A percentile compares a stretch with the other conserved stretches of the same genome.
Conservation (phyloP, 257 asterid species). For the Cinchona pubescens region DNA sequence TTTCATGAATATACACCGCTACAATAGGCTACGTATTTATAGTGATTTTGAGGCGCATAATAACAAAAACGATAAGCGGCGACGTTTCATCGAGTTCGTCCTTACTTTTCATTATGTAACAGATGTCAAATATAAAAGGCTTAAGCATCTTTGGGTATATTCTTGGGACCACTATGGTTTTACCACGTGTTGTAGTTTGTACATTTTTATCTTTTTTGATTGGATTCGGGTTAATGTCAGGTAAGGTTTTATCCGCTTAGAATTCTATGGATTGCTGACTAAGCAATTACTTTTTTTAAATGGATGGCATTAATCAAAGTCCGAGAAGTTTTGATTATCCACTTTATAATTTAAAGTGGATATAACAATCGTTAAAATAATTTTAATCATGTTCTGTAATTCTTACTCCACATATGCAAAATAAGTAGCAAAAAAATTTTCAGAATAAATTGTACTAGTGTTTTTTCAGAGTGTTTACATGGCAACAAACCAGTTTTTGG, state of each 20-base stretch:
- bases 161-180: constrained; percentile 9
- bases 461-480: constrained; percentile 11
- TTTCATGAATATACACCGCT: constrained; percentile 9
- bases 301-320: too few relatives aligned
- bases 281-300: constrained; percentile 8
- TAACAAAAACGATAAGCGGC: too few relatives aligned
- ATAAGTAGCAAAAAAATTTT: too few relatives aligned
- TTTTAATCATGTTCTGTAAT: too few relatives aligned
- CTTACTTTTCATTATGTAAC: not conserved
- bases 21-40: constrained; percentile 26
- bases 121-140: not conserved
- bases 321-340: too few relatives aligned
- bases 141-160: not conserved
- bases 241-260: constrained; percentile 19
- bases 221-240: not conserved
- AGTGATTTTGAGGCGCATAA: constrained; percentile 14
- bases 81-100: constrained; percentile 24
- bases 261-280: constrained; percentile 17
- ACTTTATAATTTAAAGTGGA: too few relatives aligned
- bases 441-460: too few relatives aligned
- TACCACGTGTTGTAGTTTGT: constrained; percentile 24
- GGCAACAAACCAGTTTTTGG: constrained; percentile 10
- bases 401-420: too few relatives aligned
- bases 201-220: too few relatives aligned
- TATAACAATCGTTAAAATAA: too few relatives aligned